Conservation (phyloP, 352 stramenopile genomes). For the Globisporangium radiosum region DNA sequence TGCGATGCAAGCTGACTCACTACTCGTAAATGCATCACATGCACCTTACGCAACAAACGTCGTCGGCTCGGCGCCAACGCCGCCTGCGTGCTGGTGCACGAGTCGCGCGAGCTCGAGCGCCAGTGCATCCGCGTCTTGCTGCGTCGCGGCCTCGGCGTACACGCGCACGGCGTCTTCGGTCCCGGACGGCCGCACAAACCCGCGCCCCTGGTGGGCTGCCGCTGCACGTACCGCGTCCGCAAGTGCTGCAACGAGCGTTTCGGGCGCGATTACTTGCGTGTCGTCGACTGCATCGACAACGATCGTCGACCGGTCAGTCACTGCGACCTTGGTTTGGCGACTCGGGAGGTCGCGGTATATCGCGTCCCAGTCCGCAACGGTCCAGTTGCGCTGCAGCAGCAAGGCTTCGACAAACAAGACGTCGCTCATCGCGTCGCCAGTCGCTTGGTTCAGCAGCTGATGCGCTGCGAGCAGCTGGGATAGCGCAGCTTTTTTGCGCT, state of each 20-base stretch:
- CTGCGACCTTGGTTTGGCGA: constrained; percentile 83
- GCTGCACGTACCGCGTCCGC: constrained; percentile 43
- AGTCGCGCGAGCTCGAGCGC: constrained; percentile 82
- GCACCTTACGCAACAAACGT: constrained; percentile 57
- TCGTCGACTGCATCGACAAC: constrained; percentile 65
- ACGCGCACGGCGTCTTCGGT: constrained; percentile 98
- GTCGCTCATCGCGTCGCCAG: constrained; percentile 97
- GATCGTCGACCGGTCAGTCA: constrained; percentile 61
- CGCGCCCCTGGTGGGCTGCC: constrained; percentile 53
- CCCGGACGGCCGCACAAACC: constrained; percentile 95
- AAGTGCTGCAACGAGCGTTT: constrained; percentile 51
- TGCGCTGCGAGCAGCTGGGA: constrained; percentile 82
- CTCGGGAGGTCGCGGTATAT: constrained; percentile 95
- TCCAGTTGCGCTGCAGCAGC: constrained; percentile 87
- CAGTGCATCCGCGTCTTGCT: constrained; percentile 87
- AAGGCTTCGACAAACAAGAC: constrained; percentile 95
- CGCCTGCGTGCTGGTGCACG: constrained; percentile 68
- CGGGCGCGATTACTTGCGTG: constrained; percentile 50
- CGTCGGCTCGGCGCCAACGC: constrained; percentile 52
- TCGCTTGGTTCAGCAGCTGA: constrained; percentile 95
- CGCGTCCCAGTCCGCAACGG: constrained; percentile 87
- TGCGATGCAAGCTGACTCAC: no score
- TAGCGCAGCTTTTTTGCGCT: constrained; percentile 77
- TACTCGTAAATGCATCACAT: no score
- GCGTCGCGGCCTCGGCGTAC: constrained; percentile 94